phyloP scores from a whole-genome alignment of 192 early-diverging fungal species.

The Lunasporangiospora selenospora region DNA sequence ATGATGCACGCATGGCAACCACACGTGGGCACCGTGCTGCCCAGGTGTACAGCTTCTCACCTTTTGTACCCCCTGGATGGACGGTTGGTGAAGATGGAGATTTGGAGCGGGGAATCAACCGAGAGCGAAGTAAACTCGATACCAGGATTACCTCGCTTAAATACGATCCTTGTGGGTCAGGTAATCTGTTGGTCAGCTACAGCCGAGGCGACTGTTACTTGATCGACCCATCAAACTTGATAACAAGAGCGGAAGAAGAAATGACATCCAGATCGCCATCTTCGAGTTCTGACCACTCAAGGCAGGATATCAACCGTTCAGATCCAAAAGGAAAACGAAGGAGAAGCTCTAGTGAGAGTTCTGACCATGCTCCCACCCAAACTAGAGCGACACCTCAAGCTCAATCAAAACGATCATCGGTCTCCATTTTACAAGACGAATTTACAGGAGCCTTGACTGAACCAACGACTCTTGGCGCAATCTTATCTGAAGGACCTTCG shows the following conservation, averaged over 20 bases:
- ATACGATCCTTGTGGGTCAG: slow-evolving; percentile 48
- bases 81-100: slow-evolving; percentile 5
- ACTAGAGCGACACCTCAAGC: too few relatives aligned
- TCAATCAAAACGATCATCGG: too few relatives aligned
- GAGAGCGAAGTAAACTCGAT: neutral
- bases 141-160: slow-evolving; percentile 49
- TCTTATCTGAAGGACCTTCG: too few relatives aligned
- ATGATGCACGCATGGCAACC: slow-evolving; percentile 41
- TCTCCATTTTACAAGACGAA: too few relatives aligned
- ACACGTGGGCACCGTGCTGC: slow-evolving; percentile 17
- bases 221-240: slow-evolving; percentile 30
- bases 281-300: neutral
- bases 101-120: slow-evolving; percentile 1
- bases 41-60: slow-evolving; percentile 50
- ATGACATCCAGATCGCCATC: neutral
- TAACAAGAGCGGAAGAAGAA: slow-evolving; percentile 1
- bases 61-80: slow-evolving; percentile 20
- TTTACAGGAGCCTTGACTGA: too few relatives aligned
- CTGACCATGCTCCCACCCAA: too few relatives aligned
- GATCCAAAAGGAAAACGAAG: slow-evolving; percentile 26
- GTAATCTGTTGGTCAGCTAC: slow-evolving; percentile 53
- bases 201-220: slow-evolving; percentile 41
- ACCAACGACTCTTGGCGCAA: too few relatives aligned
- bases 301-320: too few relatives aligned
- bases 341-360: neutral